phyloP scores from a whole-genome alignment of 768 basidiomycete species.

The Tulasnella sp. region DNA sequence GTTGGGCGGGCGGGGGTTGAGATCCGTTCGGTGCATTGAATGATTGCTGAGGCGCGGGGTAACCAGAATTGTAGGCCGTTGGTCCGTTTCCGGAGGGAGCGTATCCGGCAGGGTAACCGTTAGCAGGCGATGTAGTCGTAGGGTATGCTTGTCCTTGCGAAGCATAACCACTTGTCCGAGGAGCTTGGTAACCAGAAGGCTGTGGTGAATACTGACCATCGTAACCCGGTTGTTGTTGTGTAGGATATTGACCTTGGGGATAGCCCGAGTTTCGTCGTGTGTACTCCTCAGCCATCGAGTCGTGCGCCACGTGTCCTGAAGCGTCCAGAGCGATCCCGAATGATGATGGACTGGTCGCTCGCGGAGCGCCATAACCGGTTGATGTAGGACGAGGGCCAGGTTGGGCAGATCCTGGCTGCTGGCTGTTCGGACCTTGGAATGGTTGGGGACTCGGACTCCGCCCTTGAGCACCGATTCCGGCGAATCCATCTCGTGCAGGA shows the following conservation, averaged over 20 bases:
- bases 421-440: constrained; percentile 23
- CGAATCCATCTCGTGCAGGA: constrained; percentile 42
- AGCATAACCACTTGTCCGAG: no score
- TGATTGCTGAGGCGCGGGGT: neutral
- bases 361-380: constrained; percentile 28
- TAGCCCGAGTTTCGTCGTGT: constrained; percentile 24
- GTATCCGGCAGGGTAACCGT: constrained; percentile 16
- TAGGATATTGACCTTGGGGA: constrained; percentile 18
- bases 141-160: no score
- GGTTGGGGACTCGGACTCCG: constrained; percentile 32
- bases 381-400: constrained; percentile 23
- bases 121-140: no score
- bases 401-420: constrained; percentile 19
- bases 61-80: neutral
- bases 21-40: constrained; percentile 19
- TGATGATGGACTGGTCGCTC: constrained; percentile 52
- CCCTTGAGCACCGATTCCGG: constrained; percentile 71
- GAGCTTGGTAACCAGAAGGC: neutral
- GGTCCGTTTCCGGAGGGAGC: constrained; percentile 19
- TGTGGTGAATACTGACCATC: neutral
- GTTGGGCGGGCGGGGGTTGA: constrained; percentile 22
- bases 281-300: constrained; percentile 53
- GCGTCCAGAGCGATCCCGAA: constrained; percentile 76
- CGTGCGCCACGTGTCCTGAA: constrained; percentile 65
- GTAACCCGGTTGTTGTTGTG: neutral